Evolutionary conservation across 768 basidiomycete genomes (phyloP).

Genomic region (Flagelloscypha sp.): DNA sequence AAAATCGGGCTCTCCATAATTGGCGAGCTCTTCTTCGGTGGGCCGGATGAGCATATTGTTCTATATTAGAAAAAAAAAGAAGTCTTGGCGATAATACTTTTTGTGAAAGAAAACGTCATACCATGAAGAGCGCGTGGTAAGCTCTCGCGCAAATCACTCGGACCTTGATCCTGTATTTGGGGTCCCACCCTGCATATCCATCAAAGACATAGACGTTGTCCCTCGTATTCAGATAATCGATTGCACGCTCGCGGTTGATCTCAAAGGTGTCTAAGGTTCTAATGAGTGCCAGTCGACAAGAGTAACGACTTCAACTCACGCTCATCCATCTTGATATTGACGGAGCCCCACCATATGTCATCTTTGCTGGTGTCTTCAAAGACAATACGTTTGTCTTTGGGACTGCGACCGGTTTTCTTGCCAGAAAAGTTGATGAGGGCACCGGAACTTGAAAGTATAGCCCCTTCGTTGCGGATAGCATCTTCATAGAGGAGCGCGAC

Average conservation of each 20-base stretch:
- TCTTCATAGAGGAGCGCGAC: slow-evolving; percentile 93
- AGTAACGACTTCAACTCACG: slow-evolving; percentile 40
- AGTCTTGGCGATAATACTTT: slow-evolving; percentile 5
- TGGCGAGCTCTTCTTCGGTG: slow-evolving; percentile 84
- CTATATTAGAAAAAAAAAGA: slow-evolving; percentile 29
- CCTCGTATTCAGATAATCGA: slow-evolving; percentile 97
- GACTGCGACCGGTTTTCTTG: slow-evolving; percentile 96
- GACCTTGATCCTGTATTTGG: slow-evolving; percentile 99
- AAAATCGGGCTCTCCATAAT: slow-evolving; percentile 97
- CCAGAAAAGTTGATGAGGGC: slow-evolving; percentile 99
- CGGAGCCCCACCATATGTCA: slow-evolving; percentile 98
- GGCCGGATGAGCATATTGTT: slow-evolving; percentile 99
- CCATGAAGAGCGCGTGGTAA: slow-evolving; percentile 99
- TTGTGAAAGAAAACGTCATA: slow-evolving; percentile 32
- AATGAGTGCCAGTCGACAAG: slow-evolving; percentile 1
- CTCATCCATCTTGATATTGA: slow-evolving; percentile 99
- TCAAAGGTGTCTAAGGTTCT: slow-evolving; percentile 82
- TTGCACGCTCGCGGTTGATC: slow-evolving; percentile 97
- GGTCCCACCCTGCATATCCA: slow-evolving; percentile 95
- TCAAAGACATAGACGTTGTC: slow-evolving; percentile 99
- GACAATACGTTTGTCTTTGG: slow-evolving; percentile 99
- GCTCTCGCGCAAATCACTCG: slow-evolving; percentile 97
- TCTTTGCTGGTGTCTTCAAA: slow-evolving; percentile 95
- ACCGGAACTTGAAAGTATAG: slow-evolving; percentile 92
- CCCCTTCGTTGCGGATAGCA: slow-evolving; percentile 96